Conservation (phyloP, 2,329 filamentous ascomycete genomes). For the Alternaria sp. region DNA sequence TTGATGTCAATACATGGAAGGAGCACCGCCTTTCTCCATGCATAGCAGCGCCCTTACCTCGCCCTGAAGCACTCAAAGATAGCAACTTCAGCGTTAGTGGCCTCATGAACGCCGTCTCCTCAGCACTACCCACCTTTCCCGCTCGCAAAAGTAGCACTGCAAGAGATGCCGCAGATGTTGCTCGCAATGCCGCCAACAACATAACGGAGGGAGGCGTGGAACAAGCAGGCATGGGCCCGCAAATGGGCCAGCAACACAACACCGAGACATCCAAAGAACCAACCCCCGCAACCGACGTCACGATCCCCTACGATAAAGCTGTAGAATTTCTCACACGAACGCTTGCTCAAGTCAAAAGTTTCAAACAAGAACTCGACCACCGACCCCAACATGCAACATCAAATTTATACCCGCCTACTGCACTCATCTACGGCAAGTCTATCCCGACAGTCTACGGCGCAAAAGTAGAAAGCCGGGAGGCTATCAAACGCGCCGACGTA, state of each 20-base stretch:
- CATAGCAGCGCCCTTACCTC: slow-evolving; percentile 71
- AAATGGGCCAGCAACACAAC: slow-evolving; percentile 55
- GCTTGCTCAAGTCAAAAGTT: slow-evolving; percentile 73
- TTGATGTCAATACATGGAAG: slow-evolving; percentile 79
- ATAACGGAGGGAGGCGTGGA: slow-evolving; percentile 42
- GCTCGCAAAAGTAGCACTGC: slow-evolving; percentile 41
- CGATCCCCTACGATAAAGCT: slow-evolving; percentile 64
- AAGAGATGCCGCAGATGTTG: slow-evolving; percentile 30
- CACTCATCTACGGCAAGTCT: slow-evolving; percentile 85
- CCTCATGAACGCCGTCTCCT: slow-evolving; percentile 59
- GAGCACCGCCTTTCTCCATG: slow-evolving; percentile 81
- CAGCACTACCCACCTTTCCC: slow-evolving; percentile 54
- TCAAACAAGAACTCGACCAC: slow-evolving; percentile 78
- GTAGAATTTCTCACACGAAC: slow-evolving; percentile 77
- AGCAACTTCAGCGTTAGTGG: slow-evolving; percentile 54
- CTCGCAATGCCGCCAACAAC: slow-evolving; percentile 39
- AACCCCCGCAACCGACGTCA: slow-evolving; percentile 54
- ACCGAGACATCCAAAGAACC: slow-evolving; percentile 33
- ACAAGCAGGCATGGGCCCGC: slow-evolving; percentile 55
- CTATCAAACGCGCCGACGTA: slow-evolving; percentile 76
- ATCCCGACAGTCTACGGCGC: slow-evolving; percentile 86
- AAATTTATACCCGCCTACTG: slow-evolving; percentile 84
- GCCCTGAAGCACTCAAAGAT: slow-evolving; percentile 53
- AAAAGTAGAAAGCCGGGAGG: slow-evolving; percentile 74
- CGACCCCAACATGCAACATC: slow-evolving; percentile 63